Evolutionary conservation across 768 basidiomycete genomes (phyloP), one percentile per base, ranked within the genome.

Genomic region (Antrodiella citrinella): DNA sequence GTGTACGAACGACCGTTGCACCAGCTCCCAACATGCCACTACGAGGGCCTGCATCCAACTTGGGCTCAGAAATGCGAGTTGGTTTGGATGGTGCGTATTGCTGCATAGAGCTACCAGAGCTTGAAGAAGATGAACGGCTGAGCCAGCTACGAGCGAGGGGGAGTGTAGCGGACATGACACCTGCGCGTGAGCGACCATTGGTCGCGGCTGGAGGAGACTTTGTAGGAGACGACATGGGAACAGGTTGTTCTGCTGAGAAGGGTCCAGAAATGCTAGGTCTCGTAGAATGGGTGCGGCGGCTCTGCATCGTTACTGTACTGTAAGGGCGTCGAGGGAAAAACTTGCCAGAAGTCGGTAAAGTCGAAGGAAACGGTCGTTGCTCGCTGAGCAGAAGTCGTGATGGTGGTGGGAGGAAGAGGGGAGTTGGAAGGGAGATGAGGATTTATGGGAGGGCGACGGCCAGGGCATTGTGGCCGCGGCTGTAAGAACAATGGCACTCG

Each of bases 1-100:
- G 89, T 0, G 89, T 91, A 50, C 82, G 72, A 30, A 91, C 88
- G 24, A 91, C 70, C 1, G 74, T 82, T 12, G 88, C 88, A 38
- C 88, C 86, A 18, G 76, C 62, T n/a, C 85, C 87, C 18, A 87
- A 74, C 2, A 69, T 64, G 2, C 79, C 79, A 40, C 65, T 71
- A 11, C 78, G 74, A 12, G 53, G 60, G 41, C 63, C 63, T 54
- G 64, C 63, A 5, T 62, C 54, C 4, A 68, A 50, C 47, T 69
- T 68, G 15, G 75, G 71, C 58, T 76, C 76, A 4, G 73, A 75
- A 46, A 72, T 68, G 43, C 71, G 69, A 9, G 66, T 58, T 26
- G 74, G 69, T 47, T 69, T 71, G 7, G 63, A 62, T 10, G 72
- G 63, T 44, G 65, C 63, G 38, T 62, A 63, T n/a, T n/a, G n/a